Base-by-base conservation (phyloP, 1,139 yeast species). In the Petasospora fabianii region DNA sequence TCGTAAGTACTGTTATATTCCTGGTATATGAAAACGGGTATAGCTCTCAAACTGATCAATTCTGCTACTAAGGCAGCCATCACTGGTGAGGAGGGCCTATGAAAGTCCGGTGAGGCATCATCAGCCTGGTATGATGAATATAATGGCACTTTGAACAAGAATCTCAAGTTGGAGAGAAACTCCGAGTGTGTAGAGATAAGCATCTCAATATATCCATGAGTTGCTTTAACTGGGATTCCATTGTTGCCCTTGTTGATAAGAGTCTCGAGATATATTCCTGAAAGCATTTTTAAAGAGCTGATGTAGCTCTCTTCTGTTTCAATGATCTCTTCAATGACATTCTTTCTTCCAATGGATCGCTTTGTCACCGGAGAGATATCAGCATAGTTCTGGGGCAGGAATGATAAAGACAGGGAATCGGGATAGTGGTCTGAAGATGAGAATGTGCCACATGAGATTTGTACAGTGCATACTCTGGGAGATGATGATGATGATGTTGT, bases 221-320 rank as follows among this genome's bases (percentile, higher is more conserved):
- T 37, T 24, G 39, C 44, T 20, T 49, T 36, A 3, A 53, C 41
- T 1, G 58, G 58, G 2, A 50, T 44, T 1, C 58, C 58, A 35
- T 53, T 53, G 37, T 49, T 51, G 2, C 58, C 58, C 34, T 44
- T 50, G 9, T 33, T 40, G 12, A 53, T 51, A 7, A 54, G 43
- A 0, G 50, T 39, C 2, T 46, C 48, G 7, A 54, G 44, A 22
- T 54, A 54, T 4, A 49, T 47, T 3, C 53, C 62, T 5, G 64
- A 58, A 11, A 76, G 56, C 39, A 72, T 54, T 27, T 61, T 61
- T 33, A 77, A 53, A 2, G 72, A 68, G 27, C 63, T 60, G 13
- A 74, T 54, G 47, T 74, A 77, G 1, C 57, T 59, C 20, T 62
- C 63, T 51, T 77, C 83, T 14, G 75, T 74, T 9, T 63, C 65